Evolutionary conservation across 164 flowering plant species (phyloP).

Genomic region (Taxillus chinensis): DNA sequence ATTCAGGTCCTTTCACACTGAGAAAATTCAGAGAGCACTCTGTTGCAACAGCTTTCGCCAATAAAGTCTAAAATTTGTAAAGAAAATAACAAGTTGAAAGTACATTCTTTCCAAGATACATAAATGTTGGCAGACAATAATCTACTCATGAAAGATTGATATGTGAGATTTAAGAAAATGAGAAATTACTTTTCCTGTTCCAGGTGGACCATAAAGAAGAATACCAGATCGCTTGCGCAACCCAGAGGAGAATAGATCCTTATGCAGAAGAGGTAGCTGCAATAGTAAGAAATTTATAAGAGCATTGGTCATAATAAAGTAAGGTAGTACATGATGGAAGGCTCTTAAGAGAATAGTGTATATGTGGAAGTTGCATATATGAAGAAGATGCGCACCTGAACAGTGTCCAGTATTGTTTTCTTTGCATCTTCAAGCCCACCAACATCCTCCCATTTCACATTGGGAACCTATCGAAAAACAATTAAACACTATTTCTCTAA

Average conservation of each 20-base stretch:
- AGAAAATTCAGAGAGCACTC: conserved; percentile 93
- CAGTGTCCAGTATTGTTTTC: conserved; percentile 85
- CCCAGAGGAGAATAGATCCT: conserved; percentile 91
- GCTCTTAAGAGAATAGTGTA: background rate
- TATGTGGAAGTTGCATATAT: background rate
- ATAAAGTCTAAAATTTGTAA: conserved; percentile 48
- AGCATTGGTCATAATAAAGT: too few species aligned
- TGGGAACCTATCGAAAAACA: conserved; percentile 53
- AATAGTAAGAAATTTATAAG: conserved; percentile 5
- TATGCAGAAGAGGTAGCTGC: conserved; percentile 90
- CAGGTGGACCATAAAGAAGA: conserved; percentile 98
- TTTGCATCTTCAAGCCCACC: conserved; percentile 97
- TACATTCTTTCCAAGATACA: conserved; percentile 6
- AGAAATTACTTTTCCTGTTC: conserved; percentile 55
- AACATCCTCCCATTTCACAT: conserved; percentile 98
- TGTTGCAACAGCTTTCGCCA: conserved; percentile 97
- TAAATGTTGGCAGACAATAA: background rate
- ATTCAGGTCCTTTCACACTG: conserved; percentile 93
- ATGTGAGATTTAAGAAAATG: conserved; percentile 1
- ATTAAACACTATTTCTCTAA: background rate
- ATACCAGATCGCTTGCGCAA: conserved; percentile 92
- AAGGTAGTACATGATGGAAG: background rate
- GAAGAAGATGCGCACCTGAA: conserved; percentile 57
- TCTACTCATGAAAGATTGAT: background rate
- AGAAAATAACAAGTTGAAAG: background rate